Conservation (phyloP, 2,329 filamentous ascomycete species). For the Juglanconis juglandina region DNA sequence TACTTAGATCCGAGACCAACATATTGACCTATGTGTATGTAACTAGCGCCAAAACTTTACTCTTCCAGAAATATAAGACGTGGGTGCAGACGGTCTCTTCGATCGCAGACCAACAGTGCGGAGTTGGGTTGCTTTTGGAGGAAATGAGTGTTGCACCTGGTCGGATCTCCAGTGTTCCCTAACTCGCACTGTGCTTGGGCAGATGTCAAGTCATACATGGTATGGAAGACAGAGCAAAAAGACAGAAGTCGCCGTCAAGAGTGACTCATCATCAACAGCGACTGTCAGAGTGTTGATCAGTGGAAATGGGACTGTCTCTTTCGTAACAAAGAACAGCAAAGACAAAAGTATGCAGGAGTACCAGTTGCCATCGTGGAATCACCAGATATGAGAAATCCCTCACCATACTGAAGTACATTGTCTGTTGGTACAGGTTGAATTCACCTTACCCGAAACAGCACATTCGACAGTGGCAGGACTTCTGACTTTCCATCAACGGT, state of each 20-base stretch:
- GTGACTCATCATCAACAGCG: not conserved
- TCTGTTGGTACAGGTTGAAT: not conserved
- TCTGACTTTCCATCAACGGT: too few relatives aligned
- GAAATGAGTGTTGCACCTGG: too few relatives aligned
- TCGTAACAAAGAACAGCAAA: not conserved
- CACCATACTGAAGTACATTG: not conserved
- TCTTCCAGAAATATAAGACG: not conserved
- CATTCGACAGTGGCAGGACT: too few relatives aligned
- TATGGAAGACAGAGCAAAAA: not conserved
- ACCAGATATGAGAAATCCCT: not conserved
- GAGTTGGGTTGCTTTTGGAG: too few relatives aligned
- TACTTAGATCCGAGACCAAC: not conserved
- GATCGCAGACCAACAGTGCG: too few relatives aligned
- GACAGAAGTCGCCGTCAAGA: not conserved
- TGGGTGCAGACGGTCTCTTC: too few relatives aligned
- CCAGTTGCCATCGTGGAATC: too few relatives aligned
- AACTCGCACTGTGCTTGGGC: too few relatives aligned
- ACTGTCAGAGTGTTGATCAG: not conserved
- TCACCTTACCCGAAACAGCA: too few relatives aligned
- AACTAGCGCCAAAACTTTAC: not conserved
- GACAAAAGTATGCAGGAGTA: not conserved
- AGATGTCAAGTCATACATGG: too few relatives aligned
- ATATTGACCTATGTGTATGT: not conserved
- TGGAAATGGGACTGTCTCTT: not conserved
- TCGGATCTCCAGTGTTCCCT: too few relatives aligned